These are phyloP conservation scores for Ascomycota sp. DNA, from an alignment of 2,329 filamentous ascomycete genomes.

Conservation along the genomic window DNA sequence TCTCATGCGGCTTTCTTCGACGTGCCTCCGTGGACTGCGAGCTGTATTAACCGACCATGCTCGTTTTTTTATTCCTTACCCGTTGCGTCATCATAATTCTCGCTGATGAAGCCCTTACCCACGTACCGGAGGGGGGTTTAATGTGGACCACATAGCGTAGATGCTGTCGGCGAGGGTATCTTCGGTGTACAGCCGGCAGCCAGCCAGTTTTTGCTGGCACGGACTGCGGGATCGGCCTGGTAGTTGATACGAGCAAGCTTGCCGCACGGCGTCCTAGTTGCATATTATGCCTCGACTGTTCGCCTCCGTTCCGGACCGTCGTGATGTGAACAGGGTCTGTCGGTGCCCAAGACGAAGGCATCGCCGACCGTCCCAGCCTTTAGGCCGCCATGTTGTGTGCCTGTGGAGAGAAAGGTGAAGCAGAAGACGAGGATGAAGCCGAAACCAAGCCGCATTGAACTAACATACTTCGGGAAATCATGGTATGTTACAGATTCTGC, in stretches of 20 bases:
- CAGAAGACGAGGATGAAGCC: not conserved
- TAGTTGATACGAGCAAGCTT: not conserved
- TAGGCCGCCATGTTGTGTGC: conserved; percentile 7
- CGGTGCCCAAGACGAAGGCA: conserved; percentile 7
- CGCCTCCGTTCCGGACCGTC: not conserved
- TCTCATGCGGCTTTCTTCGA: conserved; percentile 1
- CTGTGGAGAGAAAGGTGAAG: not conserved
- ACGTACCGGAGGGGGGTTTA: not conserved
- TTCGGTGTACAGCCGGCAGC: too few relatives aligned
- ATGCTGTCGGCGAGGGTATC: not conserved
- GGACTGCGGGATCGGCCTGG: not conserved
- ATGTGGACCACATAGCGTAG: not conserved
- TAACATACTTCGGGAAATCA: too few relatives aligned
- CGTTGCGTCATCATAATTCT: too few relatives aligned
- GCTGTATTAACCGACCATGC: too few relatives aligned
- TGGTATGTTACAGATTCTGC: too few relatives aligned
- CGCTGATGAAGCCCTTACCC: not conserved
- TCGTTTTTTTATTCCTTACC: too few relatives aligned
- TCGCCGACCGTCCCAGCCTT: conserved; percentile 4
- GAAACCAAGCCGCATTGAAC: too few relatives aligned
- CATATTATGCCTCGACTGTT: conserved; percentile 5
- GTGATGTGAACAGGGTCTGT: conserved; percentile 1
- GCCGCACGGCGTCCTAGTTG: not conserved
- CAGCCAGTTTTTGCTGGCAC: not conserved
- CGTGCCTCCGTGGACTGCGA: not conserved